Evolutionary conservation across 352 stramenopile genomes (phyloP).

Genomic region (Phytophthora niederhauseri): DNA sequence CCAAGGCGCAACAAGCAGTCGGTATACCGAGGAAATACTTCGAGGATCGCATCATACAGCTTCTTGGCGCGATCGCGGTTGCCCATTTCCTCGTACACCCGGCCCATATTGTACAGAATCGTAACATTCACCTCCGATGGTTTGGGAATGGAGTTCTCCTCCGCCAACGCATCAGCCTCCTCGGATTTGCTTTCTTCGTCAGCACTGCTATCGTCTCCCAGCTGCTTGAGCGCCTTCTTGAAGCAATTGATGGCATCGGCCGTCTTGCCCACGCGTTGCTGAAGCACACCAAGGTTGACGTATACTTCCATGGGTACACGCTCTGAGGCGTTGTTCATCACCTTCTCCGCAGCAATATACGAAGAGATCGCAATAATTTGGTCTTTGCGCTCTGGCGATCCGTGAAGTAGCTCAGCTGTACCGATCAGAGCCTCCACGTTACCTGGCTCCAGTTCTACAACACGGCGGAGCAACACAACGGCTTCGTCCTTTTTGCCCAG

Average conservation of each 20-base stretch:
- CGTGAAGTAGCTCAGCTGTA: slow-evolving; percentile 81
- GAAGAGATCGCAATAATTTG: slow-evolving; percentile 91
- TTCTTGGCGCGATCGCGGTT: slow-evolving; percentile 90
- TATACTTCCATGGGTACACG: slow-evolving; percentile 85
- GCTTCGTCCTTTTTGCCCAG: slow-evolving; percentile 84
- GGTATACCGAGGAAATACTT: slow-evolving; percentile 94
- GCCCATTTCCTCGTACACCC: slow-evolving; percentile 94
- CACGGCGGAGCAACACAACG: slow-evolving; percentile 77
- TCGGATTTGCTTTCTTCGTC: slow-evolving; percentile 49
- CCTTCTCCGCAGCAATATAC: slow-evolving; percentile 88
- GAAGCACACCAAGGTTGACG: slow-evolving; percentile 83
- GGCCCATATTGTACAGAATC: slow-evolving; percentile 96
- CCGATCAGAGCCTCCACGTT: slow-evolving; percentile 87
- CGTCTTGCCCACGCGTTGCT: slow-evolving; percentile 88
- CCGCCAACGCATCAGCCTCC: slow-evolving; percentile 43
- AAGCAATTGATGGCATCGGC: slow-evolving; percentile 94
- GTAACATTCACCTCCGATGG: slow-evolving; percentile 88
- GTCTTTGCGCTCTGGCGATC: slow-evolving; percentile 82
- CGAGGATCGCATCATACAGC: slow-evolving; percentile 95
- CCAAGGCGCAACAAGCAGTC: slow-evolving; percentile 94
- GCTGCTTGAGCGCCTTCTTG: slow-evolving; percentile 69
- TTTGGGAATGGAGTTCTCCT: slow-evolving; percentile 48
- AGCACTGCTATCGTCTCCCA: slow-evolving; percentile 42
- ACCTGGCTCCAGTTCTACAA: slow-evolving; percentile 84
- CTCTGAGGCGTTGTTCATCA: slow-evolving; percentile 86